These are phyloP conservation scores for Boletus patriciae DNA, from an alignment of 768 basidiomycete genomes.

Conservation along the genomic window DNA sequence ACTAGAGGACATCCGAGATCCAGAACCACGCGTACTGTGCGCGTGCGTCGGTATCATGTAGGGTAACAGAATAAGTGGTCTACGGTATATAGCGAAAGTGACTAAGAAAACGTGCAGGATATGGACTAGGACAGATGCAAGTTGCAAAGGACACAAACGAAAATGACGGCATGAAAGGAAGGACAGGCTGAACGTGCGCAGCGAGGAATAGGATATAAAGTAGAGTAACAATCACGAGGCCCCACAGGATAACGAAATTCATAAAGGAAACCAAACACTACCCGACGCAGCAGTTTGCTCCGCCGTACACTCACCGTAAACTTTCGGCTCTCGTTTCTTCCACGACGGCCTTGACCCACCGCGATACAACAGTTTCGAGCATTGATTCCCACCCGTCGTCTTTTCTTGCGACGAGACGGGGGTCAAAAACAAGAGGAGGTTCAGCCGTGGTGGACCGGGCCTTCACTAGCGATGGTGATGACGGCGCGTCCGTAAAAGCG, in stretches of 20 bases:
- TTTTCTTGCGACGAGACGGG: constrained; percentile 65
- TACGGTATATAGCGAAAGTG: constrained; percentile 9
- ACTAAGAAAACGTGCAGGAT: neutral
- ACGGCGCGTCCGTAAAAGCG: constrained; percentile 15
- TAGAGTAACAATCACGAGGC: constrained; percentile 8
- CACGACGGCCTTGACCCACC: constrained; percentile 70
- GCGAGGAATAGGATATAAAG: constrained; percentile 11
- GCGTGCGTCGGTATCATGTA: constrained; percentile 14
- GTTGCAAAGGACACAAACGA: neutral
- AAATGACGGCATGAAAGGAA: neutral
- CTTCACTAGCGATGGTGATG: constrained; percentile 34
- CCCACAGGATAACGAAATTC: constrained; percentile 7
- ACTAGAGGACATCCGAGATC: neutral
- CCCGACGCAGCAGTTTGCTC: neutral
- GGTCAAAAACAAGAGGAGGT: constrained; percentile 65
- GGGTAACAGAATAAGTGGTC: constrained; percentile 12
- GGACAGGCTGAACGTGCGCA: constrained; percentile 1
- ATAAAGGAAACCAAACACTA: constrained; percentile 2
- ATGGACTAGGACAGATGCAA: constrained; percentile 5
- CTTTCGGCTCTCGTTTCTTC: constrained; percentile 57
- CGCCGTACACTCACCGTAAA: constrained; percentile 16
- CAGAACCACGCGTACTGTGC: neutral
- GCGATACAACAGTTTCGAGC: constrained; percentile 60
- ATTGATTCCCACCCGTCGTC: constrained; percentile 82
- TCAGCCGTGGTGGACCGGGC: constrained; percentile 43